phyloP scores from a whole-genome alignment of 2,329 filamentous ascomycete species.

The Claviceps sorghi region DNA sequence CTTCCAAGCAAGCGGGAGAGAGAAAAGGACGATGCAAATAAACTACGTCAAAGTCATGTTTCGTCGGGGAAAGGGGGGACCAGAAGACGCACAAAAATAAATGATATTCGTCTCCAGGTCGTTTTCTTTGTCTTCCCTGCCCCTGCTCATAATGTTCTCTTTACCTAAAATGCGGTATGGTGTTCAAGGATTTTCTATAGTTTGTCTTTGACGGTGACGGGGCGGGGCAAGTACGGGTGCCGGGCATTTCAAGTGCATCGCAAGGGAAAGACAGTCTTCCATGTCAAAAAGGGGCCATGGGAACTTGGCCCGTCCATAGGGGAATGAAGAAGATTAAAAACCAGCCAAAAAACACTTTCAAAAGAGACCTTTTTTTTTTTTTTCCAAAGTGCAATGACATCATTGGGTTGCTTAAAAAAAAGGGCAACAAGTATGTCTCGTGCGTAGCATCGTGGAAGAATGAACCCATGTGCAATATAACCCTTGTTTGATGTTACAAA shows the following conservation, averaged over 20 bases:
- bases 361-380: background rate
- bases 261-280: background rate
- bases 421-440: too few species aligned
- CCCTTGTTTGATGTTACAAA: too few species aligned
- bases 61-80: background rate
- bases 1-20: background rate
- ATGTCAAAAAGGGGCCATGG: background rate
- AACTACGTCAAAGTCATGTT: background rate
- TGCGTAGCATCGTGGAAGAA: too few species aligned
- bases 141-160: background rate
- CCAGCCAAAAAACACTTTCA: background rate
- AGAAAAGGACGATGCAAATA: background rate
- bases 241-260: background rate
- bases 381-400: too few species aligned
- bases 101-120: background rate
- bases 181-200: background rate
- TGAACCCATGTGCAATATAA: too few species aligned
- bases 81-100: background rate
- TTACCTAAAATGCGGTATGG: background rate
- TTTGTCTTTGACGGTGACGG: background rate
- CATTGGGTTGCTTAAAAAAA: too few species aligned
- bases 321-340: background rate
- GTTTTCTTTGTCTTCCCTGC: background rate
- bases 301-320: background rate
- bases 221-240: background rate